Evolutionary conservation across 169 alveolate species (phyloP).

Genomic region (Cryptosporidium felis): DNA sequence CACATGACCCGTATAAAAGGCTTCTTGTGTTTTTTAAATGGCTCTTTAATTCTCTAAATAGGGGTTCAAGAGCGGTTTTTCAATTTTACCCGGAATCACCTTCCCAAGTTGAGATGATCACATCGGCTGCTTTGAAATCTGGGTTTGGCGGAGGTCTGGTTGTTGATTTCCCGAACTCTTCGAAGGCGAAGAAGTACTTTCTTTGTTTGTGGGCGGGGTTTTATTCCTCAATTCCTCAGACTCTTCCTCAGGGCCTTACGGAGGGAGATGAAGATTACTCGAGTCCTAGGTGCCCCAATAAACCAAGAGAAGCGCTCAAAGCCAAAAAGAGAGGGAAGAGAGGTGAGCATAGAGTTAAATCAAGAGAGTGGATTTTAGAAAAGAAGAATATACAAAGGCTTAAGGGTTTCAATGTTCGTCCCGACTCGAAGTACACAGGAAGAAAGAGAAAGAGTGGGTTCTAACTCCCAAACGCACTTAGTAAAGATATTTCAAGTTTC

Average conservation of each 20-base stretch:
- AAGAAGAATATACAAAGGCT: conserved; percentile 92
- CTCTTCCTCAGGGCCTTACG: conserved; percentile 73
- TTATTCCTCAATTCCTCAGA: conserved; percentile 74
- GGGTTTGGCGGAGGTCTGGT: conserved; percentile 96
- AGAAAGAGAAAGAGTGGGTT: conserved; percentile 88
- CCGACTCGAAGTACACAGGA: conserved; percentile 95
- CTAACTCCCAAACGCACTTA: conserved; percentile 70
- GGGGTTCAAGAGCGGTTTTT: conserved; percentile 92
- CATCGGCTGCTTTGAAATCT: conserved; percentile 91
- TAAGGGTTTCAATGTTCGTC: conserved; percentile 89
- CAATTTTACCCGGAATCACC: conserved; percentile 96
- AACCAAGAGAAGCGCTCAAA: conserved; percentile 11
- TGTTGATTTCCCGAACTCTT: conserved; percentile 95
- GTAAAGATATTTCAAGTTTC: neutral
- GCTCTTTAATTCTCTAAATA: conserved; percentile 83
- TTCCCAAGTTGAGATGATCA: conserved; percentile 91
- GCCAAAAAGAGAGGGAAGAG: conserved; percentile 38
- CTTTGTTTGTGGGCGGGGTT: conserved; percentile 92
- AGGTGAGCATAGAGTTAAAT: conserved; percentile 73
- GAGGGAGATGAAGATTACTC: conserved; percentile 73
- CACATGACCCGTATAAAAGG: conserved; percentile 90
- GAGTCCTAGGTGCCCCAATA: neutral
- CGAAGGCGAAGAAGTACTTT: conserved; percentile 95
- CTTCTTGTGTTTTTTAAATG: conserved; percentile 88
- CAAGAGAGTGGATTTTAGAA: conserved; percentile 88